Conservation (phyloP, 2,329 filamentous ascomycete species). For the Penicillium sp. region DNA sequence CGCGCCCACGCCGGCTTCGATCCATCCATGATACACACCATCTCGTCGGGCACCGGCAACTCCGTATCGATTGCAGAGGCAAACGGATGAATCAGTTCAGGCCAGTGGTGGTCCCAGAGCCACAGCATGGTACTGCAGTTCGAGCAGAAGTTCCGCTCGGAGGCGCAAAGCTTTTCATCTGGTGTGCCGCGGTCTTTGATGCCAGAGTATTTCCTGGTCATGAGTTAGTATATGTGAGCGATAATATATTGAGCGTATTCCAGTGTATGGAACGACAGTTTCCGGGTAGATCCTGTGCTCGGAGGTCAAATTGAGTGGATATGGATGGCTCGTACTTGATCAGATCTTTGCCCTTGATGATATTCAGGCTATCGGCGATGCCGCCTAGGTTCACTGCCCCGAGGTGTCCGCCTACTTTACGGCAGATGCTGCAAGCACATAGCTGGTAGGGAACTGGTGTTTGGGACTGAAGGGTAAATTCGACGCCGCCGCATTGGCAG, state of each 20-base stretch:
- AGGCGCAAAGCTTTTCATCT: conserved; percentile 40
- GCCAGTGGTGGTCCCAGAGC: conserved; percentile 51
- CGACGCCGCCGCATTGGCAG: conserved; percentile 51
- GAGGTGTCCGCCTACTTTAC: conserved; percentile 48
- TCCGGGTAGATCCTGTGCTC: no score
- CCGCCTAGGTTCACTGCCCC: conserved; percentile 51
- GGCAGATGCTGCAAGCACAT: conserved; percentile 52
- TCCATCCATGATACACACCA: conserved; percentile 47
- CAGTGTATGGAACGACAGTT: neutral
- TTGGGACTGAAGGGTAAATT: conserved; percentile 48
- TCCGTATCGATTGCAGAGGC: conserved; percentile 52
- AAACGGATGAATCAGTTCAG: conserved; percentile 52
- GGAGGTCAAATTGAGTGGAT: no score
- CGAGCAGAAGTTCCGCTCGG: conserved; percentile 50
- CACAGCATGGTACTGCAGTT: conserved; percentile 51
- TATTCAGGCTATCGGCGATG: conserved; percentile 44
- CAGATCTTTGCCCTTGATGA: conserved; percentile 44
- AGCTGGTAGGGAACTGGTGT: conserved; percentile 52
- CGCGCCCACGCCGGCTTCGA: conserved; percentile 50
- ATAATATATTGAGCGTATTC: neutral
- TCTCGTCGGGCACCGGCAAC: conserved; percentile 46
- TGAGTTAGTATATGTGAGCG: neutral
- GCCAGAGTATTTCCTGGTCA: conserved; percentile 46
- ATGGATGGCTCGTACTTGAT: conserved; percentile 41
- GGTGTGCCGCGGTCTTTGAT: conserved; percentile 47